phyloP scores from a whole-genome alignment of 768 basidiomycete species.

The Calocera viscosa region DNA sequence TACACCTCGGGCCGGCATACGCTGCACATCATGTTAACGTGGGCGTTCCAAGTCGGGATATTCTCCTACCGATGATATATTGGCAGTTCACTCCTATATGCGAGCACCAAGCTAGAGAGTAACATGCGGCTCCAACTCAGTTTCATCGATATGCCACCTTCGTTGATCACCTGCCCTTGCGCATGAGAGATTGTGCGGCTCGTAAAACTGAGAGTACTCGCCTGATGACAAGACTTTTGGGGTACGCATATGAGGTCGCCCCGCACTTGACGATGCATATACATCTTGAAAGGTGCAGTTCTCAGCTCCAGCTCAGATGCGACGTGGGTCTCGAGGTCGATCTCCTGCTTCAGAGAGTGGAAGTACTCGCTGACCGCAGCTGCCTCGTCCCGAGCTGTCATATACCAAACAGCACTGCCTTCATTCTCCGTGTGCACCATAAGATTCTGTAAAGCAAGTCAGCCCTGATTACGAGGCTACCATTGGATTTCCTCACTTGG shows the following conservation, averaged over 20 bases:
- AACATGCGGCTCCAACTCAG: constrained; percentile 83
- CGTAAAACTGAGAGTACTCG: constrained; percentile 24
- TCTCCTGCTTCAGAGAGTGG: constrained; percentile 21
- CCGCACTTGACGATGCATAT: constrained; percentile 55
- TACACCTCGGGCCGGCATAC: constrained; percentile 74
- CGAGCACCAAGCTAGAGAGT: constrained; percentile 42
- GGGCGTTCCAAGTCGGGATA: neutral
- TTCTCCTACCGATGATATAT: constrained; percentile 57
- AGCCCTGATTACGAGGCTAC: neutral
- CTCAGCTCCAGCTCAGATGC: constrained; percentile 51
- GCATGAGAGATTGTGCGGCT: neutral
- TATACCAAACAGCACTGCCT: constrained; percentile 54
- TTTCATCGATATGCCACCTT: constrained; percentile 69
- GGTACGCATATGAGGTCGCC: constrained; percentile 76
- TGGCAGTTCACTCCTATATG: constrained; percentile 61
- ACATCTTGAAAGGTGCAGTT: constrained; percentile 53
- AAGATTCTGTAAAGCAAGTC: constrained; percentile 41
- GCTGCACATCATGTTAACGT: constrained; percentile 28
- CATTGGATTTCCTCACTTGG: constrained; percentile 21
- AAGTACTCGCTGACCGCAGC: constrained; percentile 48
- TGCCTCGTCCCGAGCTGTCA: constrained; percentile 54
- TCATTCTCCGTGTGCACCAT: constrained; percentile 68
- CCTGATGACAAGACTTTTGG: constrained; percentile 70
- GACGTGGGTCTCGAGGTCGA: constrained; percentile 64
- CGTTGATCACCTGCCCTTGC: constrained; percentile 35